phyloP scores from a whole-genome alignment of 352 stramenopile genomes.

The Phytophthora brassicae region DNA sequence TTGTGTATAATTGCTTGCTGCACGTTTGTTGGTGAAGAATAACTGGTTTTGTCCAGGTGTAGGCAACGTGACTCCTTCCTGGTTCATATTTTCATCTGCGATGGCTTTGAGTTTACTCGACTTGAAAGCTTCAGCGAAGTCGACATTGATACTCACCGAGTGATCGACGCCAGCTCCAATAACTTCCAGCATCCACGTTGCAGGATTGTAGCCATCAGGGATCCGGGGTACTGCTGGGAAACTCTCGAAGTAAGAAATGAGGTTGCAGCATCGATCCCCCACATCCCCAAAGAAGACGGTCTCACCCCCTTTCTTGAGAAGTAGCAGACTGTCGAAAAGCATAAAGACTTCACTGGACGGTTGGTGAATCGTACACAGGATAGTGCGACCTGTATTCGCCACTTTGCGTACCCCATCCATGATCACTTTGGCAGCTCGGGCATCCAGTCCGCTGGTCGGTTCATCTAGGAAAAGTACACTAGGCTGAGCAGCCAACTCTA shows the following conservation, averaged over 20 bases:
- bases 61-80: slow-evolving; percentile 22
- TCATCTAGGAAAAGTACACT: slow-evolving; percentile 87
- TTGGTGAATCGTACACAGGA: slow-evolving; percentile 92
- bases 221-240: slow-evolving; percentile 46
- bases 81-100: slow-evolving; percentile 28
- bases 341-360: slow-evolving; percentile 83
- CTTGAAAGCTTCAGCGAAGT: slow-evolving; percentile 35
- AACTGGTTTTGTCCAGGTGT: slow-evolving; percentile 16
- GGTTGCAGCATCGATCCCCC: slow-evolving; percentile 8
- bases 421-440: slow-evolving; percentile 76
- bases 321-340: slow-evolving; percentile 79
- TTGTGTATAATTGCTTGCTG: slow-evolving; percentile 26
- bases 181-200: slow-evolving; percentile 83
- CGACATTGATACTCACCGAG: slow-evolving; percentile 23
- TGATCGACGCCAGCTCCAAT: slow-evolving; percentile 49
- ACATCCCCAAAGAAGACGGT: slow-evolving; percentile 54
- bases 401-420: slow-evolving; percentile 85
- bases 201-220: slow-evolving; percentile 48
- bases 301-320: slow-evolving; percentile 60
- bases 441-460: slow-evolving; percentile 85
- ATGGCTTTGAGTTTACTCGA: slow-evolving; percentile 20
- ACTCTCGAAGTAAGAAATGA: slow-evolving; percentile 53
- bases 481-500: slow-evolving; percentile 88
- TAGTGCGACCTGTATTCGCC: slow-evolving; percentile 58
- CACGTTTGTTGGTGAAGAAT: slow-evolving; percentile 35